These are phyloP conservation scores for Tolypocladium tundrense DNA, from an alignment of 2,329 filamentous ascomycete genomes.

Conservation along the genomic window DNA sequence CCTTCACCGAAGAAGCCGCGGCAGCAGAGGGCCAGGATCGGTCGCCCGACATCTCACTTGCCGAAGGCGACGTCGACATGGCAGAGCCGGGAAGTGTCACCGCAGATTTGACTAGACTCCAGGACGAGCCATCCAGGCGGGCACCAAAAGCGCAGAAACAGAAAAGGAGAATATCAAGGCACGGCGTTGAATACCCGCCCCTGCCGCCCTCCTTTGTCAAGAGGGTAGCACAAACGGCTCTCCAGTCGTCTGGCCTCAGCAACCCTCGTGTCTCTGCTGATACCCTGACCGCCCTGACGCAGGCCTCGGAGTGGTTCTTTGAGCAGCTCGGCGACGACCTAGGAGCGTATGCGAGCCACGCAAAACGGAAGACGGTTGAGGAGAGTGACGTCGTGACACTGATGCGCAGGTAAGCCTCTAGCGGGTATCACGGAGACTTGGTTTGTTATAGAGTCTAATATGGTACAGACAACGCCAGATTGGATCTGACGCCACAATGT, in stretches of 20 bases:
- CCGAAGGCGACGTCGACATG: neutral
- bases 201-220: slow-evolving; percentile 67
- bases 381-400: slow-evolving; percentile 73
- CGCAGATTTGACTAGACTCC: neutral
- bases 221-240: slow-evolving; percentile 59
- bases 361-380: slow-evolving; percentile 74
- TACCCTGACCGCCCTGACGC: slow-evolving; percentile 62
- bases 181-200: slow-evolving; percentile 67
- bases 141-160: slow-evolving; percentile 17
- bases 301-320: slow-evolving; percentile 86
- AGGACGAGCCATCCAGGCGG: neutral
- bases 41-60: slow-evolving; percentile 6
- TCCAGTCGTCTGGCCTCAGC: slow-evolving; percentile 52
- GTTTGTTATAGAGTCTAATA: slow-evolving; percentile 15
- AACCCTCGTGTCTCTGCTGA: slow-evolving; percentile 65
- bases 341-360: slow-evolving; percentile 69
- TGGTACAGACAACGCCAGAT: slow-evolving; percentile 64
- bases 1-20: slow-evolving; percentile 10
- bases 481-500: slow-evolving; percentile 60
- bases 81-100: neutral
- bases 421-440: slow-evolving; percentile 12
- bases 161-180: slow-evolving; percentile 46
- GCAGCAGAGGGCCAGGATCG: slow-evolving; percentile 8
- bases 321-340: slow-evolving; percentile 78
- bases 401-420: slow-evolving; percentile 62